These are phyloP conservation scores for Phylloporus gajari DNA, from an alignment of 1,284 basidiomycete genomes.

Conservation along the genomic window DNA sequence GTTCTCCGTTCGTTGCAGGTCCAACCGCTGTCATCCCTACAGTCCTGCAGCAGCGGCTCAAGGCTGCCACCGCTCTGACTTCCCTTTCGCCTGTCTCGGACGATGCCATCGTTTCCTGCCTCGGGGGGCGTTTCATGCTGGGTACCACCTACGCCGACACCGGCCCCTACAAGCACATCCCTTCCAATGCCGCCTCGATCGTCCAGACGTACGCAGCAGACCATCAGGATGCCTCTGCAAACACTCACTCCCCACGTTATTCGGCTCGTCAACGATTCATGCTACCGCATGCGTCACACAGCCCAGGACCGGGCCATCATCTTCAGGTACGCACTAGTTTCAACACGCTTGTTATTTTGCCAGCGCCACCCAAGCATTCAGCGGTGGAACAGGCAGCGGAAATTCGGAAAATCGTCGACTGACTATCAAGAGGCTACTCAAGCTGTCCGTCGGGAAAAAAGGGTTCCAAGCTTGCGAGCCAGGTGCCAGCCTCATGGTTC, in stretches of 20 bases:
- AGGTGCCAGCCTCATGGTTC: constrained; percentile 94
- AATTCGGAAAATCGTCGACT: constrained; percentile 92
- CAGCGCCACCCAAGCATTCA: constrained; percentile 43
- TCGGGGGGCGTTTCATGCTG: constrained; percentile 87
- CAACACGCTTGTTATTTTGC: background rate
- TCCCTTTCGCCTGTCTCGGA: too few species aligned
- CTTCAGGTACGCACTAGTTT: background rate
- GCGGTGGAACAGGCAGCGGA: constrained; percentile 92
- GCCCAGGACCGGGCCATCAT: background rate
- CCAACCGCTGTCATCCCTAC: too few species aligned
- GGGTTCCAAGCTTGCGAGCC: constrained; percentile 84
- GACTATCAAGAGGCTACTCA: constrained; percentile 89
- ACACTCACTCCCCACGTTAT: too few species aligned
- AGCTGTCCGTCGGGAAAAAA: constrained; percentile 94
- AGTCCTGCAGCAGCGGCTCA: too few species aligned
- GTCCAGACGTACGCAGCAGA: constrained; percentile 45
- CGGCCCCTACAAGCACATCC: constrained; percentile 83
- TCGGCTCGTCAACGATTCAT: background rate
- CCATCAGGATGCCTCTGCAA: constrained; percentile 59
- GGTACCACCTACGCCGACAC: constrained; percentile 46
- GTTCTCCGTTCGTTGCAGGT: too few species aligned
- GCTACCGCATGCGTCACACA: constrained; percentile 60
- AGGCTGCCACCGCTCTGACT: too few species aligned
- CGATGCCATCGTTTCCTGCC: constrained; percentile 50
- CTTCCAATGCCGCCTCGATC: constrained; percentile 75